These are phyloP conservation scores for Ochetophila trinervis DNA, from an alignment of 306 rosid genomes.

Conservation along the genomic window DNA sequence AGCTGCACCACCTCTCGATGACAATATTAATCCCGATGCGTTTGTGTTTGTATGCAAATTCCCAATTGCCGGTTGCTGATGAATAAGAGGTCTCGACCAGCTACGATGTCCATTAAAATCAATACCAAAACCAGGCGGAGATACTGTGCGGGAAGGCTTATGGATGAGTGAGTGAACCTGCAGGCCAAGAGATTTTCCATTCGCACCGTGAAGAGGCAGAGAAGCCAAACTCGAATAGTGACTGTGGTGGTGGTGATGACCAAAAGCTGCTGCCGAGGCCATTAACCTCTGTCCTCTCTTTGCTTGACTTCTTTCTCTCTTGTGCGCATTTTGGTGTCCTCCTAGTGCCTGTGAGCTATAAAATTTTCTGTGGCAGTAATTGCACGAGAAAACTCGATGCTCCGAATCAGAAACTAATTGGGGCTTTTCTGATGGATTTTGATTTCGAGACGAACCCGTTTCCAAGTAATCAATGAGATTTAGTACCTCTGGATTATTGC, in stretches of 20 bases:
- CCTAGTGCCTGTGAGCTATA: conserved; percentile 80
- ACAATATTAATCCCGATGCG: not conserved
- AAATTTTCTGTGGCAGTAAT: conserved; percentile 73
- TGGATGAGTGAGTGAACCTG: conserved; percentile 51
- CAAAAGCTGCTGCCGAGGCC: conserved; percentile 45
- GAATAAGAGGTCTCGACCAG: conserved; percentile 38
- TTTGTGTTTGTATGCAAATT: conserved; percentile 23
- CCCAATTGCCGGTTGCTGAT: conserved; percentile 46
- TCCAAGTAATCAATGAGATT: conserved; percentile 55
- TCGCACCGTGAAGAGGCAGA: conserved; percentile 46
- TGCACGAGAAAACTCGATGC: conserved; percentile 60
- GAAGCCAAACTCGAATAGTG: conserved; percentile 41
- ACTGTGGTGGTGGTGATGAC: conserved; percentile 15
- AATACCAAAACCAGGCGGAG: conserved; percentile 7
- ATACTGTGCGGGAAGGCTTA: conserved; percentile 34
- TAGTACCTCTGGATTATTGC: conserved; percentile 32
- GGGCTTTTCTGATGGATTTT: conserved; percentile 11
- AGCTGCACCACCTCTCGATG: conserved; percentile 29
- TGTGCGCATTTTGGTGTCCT: conserved; percentile 95
- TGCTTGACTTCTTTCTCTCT: conserved; percentile 69
- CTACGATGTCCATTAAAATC: conserved; percentile 24
- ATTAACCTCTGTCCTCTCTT: conserved; percentile 53
- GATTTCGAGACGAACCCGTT: conserved; percentile 19
- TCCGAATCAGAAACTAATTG: conserved; percentile 24
- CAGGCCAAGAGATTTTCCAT: conserved; percentile 44